A percentile compares a stretch with the other conserved stretches of the same genome.
phyloP scores from a whole-genome alignment of 2,329 filamentous ascomycete species.

The Neonectria ditissima region DNA sequence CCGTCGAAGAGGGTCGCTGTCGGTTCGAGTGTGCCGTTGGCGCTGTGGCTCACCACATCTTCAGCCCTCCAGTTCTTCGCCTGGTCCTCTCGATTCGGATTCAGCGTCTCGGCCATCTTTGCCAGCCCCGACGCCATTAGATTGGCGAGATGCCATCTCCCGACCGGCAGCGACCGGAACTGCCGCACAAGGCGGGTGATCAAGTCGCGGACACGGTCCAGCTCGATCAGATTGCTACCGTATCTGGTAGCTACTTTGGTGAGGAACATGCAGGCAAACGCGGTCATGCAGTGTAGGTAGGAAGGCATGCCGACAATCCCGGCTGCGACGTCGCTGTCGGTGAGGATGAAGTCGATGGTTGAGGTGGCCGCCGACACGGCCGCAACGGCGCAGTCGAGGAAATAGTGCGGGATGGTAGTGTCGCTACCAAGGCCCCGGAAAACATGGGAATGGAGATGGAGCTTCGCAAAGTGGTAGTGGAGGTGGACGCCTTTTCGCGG shows the following conservation, averaged over 20 bases:
- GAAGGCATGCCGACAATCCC: slow-evolving; percentile 58
- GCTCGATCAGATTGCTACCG: slow-evolving; percentile 53
- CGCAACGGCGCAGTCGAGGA: slow-evolving; percentile 42
- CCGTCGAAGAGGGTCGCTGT: not conserved
- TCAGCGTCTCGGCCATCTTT: slow-evolving; percentile 47
- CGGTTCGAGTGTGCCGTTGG: slow-evolving; percentile 9
- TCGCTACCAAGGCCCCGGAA: slow-evolving; percentile 51
- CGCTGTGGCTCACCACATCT: not conserved
- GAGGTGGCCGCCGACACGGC: slow-evolving; percentile 52
- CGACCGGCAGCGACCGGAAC: slow-evolving; percentile 55
- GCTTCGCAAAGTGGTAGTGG: slow-evolving; percentile 54
- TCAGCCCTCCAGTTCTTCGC: not conserved
- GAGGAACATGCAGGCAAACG: slow-evolving; percentile 62
- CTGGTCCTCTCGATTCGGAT: slow-evolving; percentile 21
- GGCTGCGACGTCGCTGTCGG: slow-evolving; percentile 53
- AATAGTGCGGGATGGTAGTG: slow-evolving; percentile 43
- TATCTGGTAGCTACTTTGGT: slow-evolving; percentile 58
- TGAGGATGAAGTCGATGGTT: slow-evolving; percentile 56
- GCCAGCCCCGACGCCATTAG: slow-evolving; percentile 60
- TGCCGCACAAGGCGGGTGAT: slow-evolving; percentile 53
- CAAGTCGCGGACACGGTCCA: slow-evolving; percentile 51
- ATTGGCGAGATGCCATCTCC: slow-evolving; percentile 59
- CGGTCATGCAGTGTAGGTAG: slow-evolving; percentile 63
- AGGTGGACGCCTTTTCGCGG: slow-evolving; percentile 52
- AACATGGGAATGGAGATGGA: slow-evolving; percentile 53